Conservation (phyloP, 2,329 filamentous ascomycete genomes). For the Zasmidium citrigriseum region DNA sequence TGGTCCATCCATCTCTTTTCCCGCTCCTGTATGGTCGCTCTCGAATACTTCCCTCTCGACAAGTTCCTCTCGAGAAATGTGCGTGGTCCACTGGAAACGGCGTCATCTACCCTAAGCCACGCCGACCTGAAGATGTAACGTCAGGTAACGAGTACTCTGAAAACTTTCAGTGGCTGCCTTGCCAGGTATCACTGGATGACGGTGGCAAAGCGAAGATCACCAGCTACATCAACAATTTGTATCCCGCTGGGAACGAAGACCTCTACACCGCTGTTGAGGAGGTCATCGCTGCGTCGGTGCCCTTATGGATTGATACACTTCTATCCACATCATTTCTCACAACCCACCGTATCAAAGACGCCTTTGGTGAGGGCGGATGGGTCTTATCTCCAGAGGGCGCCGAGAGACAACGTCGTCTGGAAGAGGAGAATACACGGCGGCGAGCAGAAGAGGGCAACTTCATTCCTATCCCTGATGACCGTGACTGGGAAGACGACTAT, state of each 20-base stretch:
- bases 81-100: constrained; percentile 34
- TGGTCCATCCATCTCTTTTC: constrained; percentile 65
- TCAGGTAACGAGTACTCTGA: background rate
- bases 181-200: constrained; percentile 17
- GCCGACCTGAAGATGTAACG: background rate
- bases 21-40: constrained; percentile 58
- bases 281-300: constrained; percentile 24
- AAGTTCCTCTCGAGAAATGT: constrained; percentile 32
- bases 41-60: constrained; percentile 38
- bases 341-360: background rate
- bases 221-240: constrained; percentile 33
- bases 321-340: constrained; percentile 1
- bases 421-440: background rate
- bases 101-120: constrained; percentile 14
- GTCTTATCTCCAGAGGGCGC: background rate
- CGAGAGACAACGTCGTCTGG: background rate
- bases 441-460: background rate
- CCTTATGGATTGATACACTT: constrained; percentile 26
- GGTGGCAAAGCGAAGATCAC: constrained; percentile 17
- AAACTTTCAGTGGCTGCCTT: constrained; percentile 30
- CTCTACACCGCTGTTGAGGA: constrained; percentile 28
- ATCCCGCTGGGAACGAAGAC: constrained; percentile 18
- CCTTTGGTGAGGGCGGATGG: background rate
- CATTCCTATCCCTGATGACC: background rate
- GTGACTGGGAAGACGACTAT: background rate